These are phyloP conservation scores for Pseudocohnilembus persalinus DNA, from an alignment of 169 alveolate genomes.

Conservation along the genomic window DNA sequence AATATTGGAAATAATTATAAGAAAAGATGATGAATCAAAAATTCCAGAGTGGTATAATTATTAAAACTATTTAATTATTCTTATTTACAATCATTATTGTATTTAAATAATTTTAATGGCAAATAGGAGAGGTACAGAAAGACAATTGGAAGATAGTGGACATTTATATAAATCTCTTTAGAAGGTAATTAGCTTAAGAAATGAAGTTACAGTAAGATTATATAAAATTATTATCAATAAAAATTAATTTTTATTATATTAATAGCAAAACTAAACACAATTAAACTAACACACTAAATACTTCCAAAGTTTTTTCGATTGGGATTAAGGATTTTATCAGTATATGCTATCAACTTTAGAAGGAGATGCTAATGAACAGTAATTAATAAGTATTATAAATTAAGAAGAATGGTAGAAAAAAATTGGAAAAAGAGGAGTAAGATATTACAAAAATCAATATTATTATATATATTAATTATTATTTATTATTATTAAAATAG, in stretches of 20 bases:
- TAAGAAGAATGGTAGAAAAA: slow-evolving; percentile 58
- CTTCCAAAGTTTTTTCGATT: slow-evolving; percentile 40
- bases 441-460: no score
- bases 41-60: neutral
- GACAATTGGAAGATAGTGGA: slow-evolving; percentile 9
- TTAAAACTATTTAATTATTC: slow-evolving; percentile 1
- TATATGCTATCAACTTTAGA: slow-evolving; percentile 8
- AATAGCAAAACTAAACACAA: no score
- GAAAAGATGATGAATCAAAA: neutral
- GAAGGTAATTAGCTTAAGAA: slow-evolving; percentile 2
- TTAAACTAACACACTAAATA: neutral
- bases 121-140: slow-evolving; percentile 67
- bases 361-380: slow-evolving; percentile 15
- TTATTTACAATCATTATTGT: neutral
- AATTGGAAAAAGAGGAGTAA: slow-evolving; percentile 61
- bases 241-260: no score
- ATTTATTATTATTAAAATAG: no score
- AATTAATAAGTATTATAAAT: slow-evolving; percentile 22
- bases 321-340: slow-evolving; percentile 34
- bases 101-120: slow-evolving; percentile 21
- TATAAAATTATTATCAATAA: neutral
- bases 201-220: neutral
- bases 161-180: neutral
- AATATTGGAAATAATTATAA: slow-evolving; percentile 18
- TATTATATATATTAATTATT: no score